Evolutionary conservation across 805 yeast species (phyloP), one percentile per base, ranked within the genome.

Genomic region (Lipomyces orientalis): DNA sequence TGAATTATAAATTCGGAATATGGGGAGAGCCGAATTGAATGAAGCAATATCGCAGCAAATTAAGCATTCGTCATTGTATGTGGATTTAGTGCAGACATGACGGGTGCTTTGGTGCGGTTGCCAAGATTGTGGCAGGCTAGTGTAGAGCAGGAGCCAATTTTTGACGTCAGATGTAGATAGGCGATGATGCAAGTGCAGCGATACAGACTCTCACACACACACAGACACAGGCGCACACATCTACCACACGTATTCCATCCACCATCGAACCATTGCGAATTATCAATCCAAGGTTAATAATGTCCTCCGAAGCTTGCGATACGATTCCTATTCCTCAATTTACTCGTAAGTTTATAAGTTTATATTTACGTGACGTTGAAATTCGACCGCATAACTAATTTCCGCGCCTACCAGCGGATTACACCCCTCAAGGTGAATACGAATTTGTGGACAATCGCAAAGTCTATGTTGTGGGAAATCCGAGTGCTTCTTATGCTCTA

Each of bases 281-380:
- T 16, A 43, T 19, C 16, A 16, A 43, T 43, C 49, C 22, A 43
- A 16, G 22, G 22, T 14, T 52, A 22, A 52, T 14, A 25, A 52
- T 52, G 55, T 52, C 55, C 16, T 52, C 58, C 29, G 70, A 66
- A 60, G 65, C 70, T n/a, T 67, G 70, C 31, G 70, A 67, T 33
- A 43, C 39, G 7, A 56, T 64, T 33, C 67, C 67, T 6, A 61
- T 58, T n/a, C 70, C 70, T 31, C 35, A 63, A 25, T 64, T 67
- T 46, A 66, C 69, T 35, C 59, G 67, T 64, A 22, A 34, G 70
- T 58, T 12, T 16, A 39, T 19, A 10, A 34, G 2, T 25, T 54
- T 14, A 10, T 19, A 16, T 6, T n/a, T 16, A 7, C 22, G 2
- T n/a, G 56, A 35, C 8, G 29, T 16, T 8, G 29, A 25, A 35